Conservation (phyloP, 805 yeast species). For the Citeromyces matritensis region DNA sequence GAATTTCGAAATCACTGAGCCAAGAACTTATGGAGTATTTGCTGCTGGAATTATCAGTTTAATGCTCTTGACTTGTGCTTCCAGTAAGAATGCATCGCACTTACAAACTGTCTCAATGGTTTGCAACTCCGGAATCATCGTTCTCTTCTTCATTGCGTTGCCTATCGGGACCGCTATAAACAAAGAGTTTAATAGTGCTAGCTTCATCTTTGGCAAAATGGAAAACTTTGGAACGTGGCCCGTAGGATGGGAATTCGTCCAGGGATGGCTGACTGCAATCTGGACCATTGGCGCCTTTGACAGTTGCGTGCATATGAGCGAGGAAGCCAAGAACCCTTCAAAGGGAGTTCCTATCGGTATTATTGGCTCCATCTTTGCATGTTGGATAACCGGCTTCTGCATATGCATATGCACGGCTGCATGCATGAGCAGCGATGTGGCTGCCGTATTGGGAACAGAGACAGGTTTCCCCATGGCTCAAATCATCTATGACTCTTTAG, state of each 20-base stretch:
- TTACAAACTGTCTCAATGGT: constrained; percentile 23
- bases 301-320: constrained; percentile 34
- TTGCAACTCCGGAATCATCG: constrained; percentile 19
- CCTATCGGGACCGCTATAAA: constrained; percentile 23
- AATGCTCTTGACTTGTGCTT: constrained; percentile 19
- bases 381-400: constrained; percentile 26
- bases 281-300: constrained; percentile 41
- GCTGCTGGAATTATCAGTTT: constrained; percentile 24
- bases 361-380: constrained; percentile 24
- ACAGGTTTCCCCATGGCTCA: constrained; percentile 32
- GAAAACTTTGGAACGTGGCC: constrained; percentile 20
- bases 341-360: constrained; percentile 29
- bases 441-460: constrained; percentile 13
- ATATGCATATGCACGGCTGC: constrained; percentile 21
- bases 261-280: constrained; percentile 29
- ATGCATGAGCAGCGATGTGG: constrained; percentile 16
- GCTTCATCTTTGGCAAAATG: constrained; percentile 19
- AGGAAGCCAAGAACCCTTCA: constrained; percentile 27
- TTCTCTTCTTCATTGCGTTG: constrained; percentile 25
- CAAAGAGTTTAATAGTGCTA: constrained; percentile 14
- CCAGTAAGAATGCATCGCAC: constrained; percentile 22
- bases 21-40: constrained; percentile 25
- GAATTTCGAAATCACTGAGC: constrained; percentile 20
- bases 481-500: constrained; percentile 27
- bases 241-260: constrained; percentile 24